Conservation (phyloP, 495 filamentous ascomycete species). For the Podospora anserina region DNA sequence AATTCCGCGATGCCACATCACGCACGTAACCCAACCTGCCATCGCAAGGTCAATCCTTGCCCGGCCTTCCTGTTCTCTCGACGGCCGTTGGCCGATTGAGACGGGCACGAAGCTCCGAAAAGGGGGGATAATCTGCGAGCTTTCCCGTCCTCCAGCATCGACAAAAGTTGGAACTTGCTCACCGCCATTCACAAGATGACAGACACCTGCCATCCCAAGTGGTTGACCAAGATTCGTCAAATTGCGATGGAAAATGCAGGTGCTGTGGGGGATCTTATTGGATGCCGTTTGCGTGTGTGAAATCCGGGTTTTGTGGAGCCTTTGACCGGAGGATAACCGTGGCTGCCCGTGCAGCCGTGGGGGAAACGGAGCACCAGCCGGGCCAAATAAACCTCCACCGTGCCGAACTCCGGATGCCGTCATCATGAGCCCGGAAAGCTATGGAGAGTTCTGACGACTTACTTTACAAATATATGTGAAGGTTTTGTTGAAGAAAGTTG, state of each 20-base stretch:
- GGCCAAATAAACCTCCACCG: not conserved
- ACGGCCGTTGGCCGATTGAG: not conserved
- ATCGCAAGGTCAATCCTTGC: conserved; percentile 5
- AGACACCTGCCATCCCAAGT: not conserved
- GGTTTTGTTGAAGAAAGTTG: too few species aligned
- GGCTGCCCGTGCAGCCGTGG: not conserved
- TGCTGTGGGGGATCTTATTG: not conserved
- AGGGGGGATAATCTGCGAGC: conserved; percentile 2
- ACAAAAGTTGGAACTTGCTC: not conserved
- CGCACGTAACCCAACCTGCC: conserved; percentile 10
- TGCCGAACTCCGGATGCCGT: conserved; percentile 1
- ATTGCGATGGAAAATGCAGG: not conserved
- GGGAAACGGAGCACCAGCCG: not conserved
- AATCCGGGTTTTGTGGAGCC: not conserved
- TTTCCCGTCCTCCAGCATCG: not conserved
- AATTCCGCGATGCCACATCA: conserved; percentile 27
- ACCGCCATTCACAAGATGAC: not conserved
- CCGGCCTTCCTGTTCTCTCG: not conserved
- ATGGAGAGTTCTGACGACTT: too few species aligned
- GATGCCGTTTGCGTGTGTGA: not conserved
- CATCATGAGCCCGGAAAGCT: not conserved
- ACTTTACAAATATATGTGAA: too few species aligned
- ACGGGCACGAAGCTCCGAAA: not conserved
- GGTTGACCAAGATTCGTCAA: not conserved
- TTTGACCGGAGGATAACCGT: conserved; percentile 1